Base-by-base conservation (phyloP, 2,329 filamentous ascomycete genomes). In the Coniochaeta prunicola region DNA sequence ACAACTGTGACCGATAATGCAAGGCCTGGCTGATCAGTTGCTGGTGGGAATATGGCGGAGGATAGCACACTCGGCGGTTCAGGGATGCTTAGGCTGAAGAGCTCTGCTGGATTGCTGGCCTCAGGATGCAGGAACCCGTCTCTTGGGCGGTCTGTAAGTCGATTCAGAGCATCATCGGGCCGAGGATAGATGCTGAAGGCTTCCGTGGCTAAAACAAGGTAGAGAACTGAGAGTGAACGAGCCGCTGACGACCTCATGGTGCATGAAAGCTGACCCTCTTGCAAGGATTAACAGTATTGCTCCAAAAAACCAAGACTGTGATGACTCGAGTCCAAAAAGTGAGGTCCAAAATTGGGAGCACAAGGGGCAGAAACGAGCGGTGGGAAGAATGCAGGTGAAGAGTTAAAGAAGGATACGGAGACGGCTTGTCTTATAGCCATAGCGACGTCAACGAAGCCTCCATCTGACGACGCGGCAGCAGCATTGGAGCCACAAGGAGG, bases 311-410 rank as follows among this genome's bases (percentile, higher is more conserved):
- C 30, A 24, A 55, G 53, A 33, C 3, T 33, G 30, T 55, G 19
- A 55, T 24, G 53, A 55, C 30, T 50, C 24, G 53, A 55, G 30
- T 55, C 53, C 53, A 55, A 55, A 36, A 55, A 34, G 17, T n/a
- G 12, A 19, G 33, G 53, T 33, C 53, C 53, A 55, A 55, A 55
- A 55, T 12, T 26, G 53, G 53, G 33, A 55, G 53, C 53, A 55
- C 7, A 55, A 36, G 8, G 30, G 53, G 53, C 5, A n/a, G 48
- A 30, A 12, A 26, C 17, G n/a, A 24, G 30, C 7, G 53, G 17
- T 55, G 53, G 17, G 15, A 21, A 33, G 3, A 2, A 21, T 8
- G 30, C 12, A n/a, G 17, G 17, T 26, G 53, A 24, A 55, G 53
- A 55, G 21, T 8, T 24, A 34, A 15, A 36, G 53, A 55, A 34